Base-by-base conservation (phyloP, 345 rosid species). In the Salix koriyanagi region DNA sequence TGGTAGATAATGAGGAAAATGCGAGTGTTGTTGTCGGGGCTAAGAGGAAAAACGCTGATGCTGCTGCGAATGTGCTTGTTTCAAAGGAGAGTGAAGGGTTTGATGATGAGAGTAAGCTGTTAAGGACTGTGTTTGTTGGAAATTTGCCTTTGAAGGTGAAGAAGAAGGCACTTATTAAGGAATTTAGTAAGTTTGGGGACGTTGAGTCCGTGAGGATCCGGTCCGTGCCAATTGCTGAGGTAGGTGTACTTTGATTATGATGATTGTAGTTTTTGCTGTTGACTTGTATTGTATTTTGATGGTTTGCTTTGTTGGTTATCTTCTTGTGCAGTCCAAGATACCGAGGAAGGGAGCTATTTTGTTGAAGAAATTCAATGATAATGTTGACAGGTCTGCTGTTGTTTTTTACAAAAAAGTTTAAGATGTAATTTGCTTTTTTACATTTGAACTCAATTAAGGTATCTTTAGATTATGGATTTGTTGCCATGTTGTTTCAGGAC, bases 71-170 rank as follows among this genome's bases (percentile, higher is more conserved):
- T 68, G 44, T 81, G 58, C 52, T 87, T 89, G 86, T 81, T 70
- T 79, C 85, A 1, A 88, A 87, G 52, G 97, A 78, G 2, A 56
- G 36, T 26, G 84, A 89, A 79, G 96, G 97, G 0, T 96, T 92
- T 76, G 99, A 96, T 65, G 98, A 94, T 58, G 98, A 96, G 75
- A 85, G 73, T 48, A 96, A 92, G 93, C 88, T 96, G 54, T 80
- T 89, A 81, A 92, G 97, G 87, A 96, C 99, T 44, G 91, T 96
- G 50, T 96, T 94, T 89, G 90, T 92, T 23, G 99, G 99, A 74
- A 96, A 96, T 77, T 79, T 96, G 83, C 96, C 98, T 0, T 69
- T 91, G 83, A 92, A 91, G 83, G 76, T 89, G 12, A 94, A 94
- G 92, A 96, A 91, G 86, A 96, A 91, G 78, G 77, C 80, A 0